Evolutionary conservation across 768 basidiomycete genomes (phyloP).

Genomic region (Agrocybe chaxingu): DNA sequence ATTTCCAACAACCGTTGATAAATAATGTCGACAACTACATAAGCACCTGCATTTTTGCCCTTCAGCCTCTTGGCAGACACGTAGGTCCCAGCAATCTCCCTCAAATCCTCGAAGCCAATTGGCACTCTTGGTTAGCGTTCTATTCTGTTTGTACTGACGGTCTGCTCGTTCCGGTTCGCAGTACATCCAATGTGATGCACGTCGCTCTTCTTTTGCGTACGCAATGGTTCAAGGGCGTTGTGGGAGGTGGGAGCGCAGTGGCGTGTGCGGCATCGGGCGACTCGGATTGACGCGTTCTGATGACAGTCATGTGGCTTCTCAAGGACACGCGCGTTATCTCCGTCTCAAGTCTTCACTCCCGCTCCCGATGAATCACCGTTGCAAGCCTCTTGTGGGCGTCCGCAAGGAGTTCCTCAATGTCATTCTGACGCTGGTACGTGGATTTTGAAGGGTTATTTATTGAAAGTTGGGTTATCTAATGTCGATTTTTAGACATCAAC

Average conservation of each 20-base stretch:
- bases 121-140: no score
- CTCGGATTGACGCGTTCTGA: neutral
- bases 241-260: conserved; percentile 4
- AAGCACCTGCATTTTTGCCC: no score
- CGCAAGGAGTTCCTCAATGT: neutral
- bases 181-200: no score
- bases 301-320: conserved; percentile 3
- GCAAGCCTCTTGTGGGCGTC: neutral
- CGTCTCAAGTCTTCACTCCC: neutral
- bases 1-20: no score
- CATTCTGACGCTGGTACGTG: conserved; percentile 7
- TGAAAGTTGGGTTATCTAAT: neutral
- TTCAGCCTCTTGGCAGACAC: no score
- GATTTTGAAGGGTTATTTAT: neutral
- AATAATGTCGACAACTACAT: no score
- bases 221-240: neutral
- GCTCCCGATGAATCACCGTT: conserved; percentile 8
- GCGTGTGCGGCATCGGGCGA: no score
- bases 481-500: neutral
- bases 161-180: no score
- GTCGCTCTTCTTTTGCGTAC: no score
- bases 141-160: no score
- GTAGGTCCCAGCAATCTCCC: no score
- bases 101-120: no score
- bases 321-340: conserved; percentile 8